phyloP scores from a whole-genome alignment of 2,329 filamentous ascomycete species.

The Xylaria arbuscula region DNA sequence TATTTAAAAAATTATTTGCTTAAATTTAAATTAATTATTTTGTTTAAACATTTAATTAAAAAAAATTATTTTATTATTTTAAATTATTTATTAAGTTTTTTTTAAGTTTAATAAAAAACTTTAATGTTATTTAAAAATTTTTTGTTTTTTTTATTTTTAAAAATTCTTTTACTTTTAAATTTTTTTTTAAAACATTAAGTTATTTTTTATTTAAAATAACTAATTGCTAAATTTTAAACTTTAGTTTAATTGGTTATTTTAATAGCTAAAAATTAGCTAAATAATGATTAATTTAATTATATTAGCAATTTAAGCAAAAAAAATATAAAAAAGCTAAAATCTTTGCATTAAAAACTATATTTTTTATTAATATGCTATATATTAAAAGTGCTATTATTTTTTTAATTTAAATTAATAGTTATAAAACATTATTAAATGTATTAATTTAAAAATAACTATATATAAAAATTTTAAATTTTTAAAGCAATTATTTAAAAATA shows the following conservation, averaged over 20 bases:
- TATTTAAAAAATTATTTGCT: too few relatives aligned
- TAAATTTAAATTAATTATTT: too few relatives aligned
- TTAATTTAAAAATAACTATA: not conserved
- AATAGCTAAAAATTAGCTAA: not conserved
- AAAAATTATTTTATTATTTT: too few relatives aligned
- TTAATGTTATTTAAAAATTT: too few relatives aligned
- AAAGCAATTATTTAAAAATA: not conserved
- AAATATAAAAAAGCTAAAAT: not conserved
- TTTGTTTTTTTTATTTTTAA: too few relatives aligned
- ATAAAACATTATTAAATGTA: not conserved
- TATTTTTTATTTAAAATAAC: not conserved
- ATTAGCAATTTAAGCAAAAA: not conserved
- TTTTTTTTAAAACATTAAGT: not conserved
- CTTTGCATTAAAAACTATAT: not conserved
- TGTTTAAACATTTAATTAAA: too few relatives aligned
- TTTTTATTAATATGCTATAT: conserved; percentile 8
- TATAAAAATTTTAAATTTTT: not conserved
- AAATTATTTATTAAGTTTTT: too few relatives aligned
- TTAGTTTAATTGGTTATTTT: not conserved
- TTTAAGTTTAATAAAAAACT: too few relatives aligned
- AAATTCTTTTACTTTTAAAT: not conserved
- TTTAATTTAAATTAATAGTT: conserved; percentile 1
- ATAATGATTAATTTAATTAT: not conserved
- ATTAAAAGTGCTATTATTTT: not conserved
- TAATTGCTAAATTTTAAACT: not conserved